Percentiles rank a stretch among this genome's conserved stretches.
phyloP scores from a whole-genome alignment of 768 basidiomycete genomes.

The Pilatotrama ljubarskyi region DNA sequence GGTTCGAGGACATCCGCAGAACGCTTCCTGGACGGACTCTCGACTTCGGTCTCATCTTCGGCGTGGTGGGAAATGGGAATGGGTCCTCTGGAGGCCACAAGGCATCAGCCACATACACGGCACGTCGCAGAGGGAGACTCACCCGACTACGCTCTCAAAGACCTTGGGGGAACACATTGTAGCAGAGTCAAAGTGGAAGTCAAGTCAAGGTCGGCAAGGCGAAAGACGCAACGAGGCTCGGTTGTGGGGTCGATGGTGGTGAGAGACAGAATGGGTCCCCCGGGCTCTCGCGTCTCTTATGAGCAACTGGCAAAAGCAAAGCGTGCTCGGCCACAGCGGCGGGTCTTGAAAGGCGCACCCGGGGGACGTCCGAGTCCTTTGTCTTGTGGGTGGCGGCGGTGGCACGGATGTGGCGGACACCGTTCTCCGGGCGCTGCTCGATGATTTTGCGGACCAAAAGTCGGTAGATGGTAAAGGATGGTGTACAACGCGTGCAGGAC shows the following conservation, averaged over 20 bases:
- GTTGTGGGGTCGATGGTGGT: neutral
- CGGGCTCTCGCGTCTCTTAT: constrained; percentile 1
- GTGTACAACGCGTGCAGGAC: neutral
- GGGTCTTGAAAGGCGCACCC: neutral
- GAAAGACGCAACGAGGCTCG: neutral
- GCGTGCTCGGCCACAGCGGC: neutral
- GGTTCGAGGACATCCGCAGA: constrained; percentile 10
- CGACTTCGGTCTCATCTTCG: neutral
- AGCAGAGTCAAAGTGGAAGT: neutral
- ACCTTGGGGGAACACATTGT: constrained; percentile 7
- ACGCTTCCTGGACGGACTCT: neutral
- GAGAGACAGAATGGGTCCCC: neutral
- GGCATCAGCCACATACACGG: neutral
- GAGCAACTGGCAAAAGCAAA: neutral
- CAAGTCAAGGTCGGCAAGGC: neutral
- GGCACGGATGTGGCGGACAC: constrained; percentile 3
- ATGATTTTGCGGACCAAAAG: neutral
- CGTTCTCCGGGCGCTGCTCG: neutral
- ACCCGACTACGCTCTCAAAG: constrained; percentile 3
- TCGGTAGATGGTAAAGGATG: neutral
- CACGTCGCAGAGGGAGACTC: neutral
- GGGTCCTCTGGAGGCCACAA: neutral
- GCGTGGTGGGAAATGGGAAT: neutral
- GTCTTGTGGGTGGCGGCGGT: neutral
- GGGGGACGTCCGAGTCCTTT: constrained; percentile 5